Conservation (phyloP, 495 filamentous ascomycete genomes). For the Penicillium steckii region DNA sequence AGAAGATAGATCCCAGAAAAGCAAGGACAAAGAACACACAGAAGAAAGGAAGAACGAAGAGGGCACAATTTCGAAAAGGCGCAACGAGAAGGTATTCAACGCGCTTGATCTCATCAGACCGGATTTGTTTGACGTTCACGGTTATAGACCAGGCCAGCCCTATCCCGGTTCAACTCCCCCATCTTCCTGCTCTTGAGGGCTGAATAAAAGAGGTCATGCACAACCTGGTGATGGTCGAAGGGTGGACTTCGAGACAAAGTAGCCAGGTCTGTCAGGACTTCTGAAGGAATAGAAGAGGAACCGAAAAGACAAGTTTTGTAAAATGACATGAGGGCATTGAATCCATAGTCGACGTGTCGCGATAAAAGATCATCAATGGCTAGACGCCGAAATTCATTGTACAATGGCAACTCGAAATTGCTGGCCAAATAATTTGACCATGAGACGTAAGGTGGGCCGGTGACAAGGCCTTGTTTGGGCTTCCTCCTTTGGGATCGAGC, state of each 20-base stretch:
- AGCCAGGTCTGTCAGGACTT: conserved; percentile 54
- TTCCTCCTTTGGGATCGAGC: background rate
- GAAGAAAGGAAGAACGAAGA: conserved; percentile 10
- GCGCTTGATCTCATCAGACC: background rate
- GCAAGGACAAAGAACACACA: conserved; percentile 9
- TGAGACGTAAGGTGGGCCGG: conserved; percentile 4
- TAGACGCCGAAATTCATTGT: conserved; percentile 71
- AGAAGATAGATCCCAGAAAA: conserved; percentile 1
- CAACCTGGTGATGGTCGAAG: background rate
- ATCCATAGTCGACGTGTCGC: conserved; percentile 48
- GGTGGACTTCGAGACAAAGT: conserved; percentile 36
- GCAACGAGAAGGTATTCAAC: background rate
- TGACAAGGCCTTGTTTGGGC: conserved; percentile 24
- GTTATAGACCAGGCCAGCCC: conserved; percentile 46
- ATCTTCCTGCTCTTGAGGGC: conserved; percentile 45
- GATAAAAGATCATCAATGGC: conserved; percentile 64
- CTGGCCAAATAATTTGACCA: background rate
- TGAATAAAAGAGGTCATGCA: conserved; percentile 7
- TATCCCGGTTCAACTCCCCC: conserved; percentile 56
- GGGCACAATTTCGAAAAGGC: background rate
- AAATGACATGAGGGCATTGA: conserved; percentile 56
- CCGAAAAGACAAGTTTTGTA: conserved; percentile 55
- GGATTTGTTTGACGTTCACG: background rate
- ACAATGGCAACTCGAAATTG: conserved; percentile 72
- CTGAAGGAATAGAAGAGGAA: conserved; percentile 46